These are phyloP conservation scores for Crucibulum laeve DNA, from an alignment of 768 basidiomycete genomes.

Conservation along the genomic window DNA sequence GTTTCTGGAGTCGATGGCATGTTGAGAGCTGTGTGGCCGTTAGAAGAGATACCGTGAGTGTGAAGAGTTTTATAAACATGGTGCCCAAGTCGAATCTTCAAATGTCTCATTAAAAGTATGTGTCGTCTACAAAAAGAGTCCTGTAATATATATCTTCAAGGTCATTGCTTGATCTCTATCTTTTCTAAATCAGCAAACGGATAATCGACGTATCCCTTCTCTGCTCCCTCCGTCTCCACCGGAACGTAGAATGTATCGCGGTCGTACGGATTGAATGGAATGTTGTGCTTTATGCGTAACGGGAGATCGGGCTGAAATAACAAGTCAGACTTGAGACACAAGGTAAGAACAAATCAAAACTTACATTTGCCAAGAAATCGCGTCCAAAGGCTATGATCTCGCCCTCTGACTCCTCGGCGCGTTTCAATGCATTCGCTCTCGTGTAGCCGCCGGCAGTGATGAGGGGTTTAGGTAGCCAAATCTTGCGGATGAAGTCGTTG, in stretches of 20 bases:
- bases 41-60: too few species aligned
- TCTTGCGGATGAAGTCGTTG: slow-evolving; percentile 17
- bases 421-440: slow-evolving; percentile 19
- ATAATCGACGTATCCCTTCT: slow-evolving; percentile 26
- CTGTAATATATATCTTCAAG: too few species aligned
- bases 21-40: too few species aligned
- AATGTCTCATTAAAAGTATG: too few species aligned
- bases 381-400: slow-evolving; percentile 25
- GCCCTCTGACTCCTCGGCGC: slow-evolving; percentile 18
- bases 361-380: slow-evolving; percentile 26
- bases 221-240: slow-evolving; percentile 16
- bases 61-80: too few species aligned
- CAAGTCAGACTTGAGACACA: neutral
- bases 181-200: slow-evolving; percentile 14
- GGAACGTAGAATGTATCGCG: slow-evolving; percentile 34
- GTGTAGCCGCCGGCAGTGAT: slow-evolving; percentile 29
- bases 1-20: too few species aligned
- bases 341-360: slow-evolving; percentile 4
- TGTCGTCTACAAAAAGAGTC: too few species aligned
- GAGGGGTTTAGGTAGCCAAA: slow-evolving; percentile 20
- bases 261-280: slow-evolving; percentile 28
- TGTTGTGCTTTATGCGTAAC: slow-evolving; percentile 25
- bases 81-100: too few species aligned
- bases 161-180: too few species aligned
- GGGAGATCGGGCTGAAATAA: slow-evolving; percentile 39